These are phyloP conservation scores for Magnolia kwangsiensis DNA, from an alignment of 164 flowering plant species.

Conservation along the genomic window DNA sequence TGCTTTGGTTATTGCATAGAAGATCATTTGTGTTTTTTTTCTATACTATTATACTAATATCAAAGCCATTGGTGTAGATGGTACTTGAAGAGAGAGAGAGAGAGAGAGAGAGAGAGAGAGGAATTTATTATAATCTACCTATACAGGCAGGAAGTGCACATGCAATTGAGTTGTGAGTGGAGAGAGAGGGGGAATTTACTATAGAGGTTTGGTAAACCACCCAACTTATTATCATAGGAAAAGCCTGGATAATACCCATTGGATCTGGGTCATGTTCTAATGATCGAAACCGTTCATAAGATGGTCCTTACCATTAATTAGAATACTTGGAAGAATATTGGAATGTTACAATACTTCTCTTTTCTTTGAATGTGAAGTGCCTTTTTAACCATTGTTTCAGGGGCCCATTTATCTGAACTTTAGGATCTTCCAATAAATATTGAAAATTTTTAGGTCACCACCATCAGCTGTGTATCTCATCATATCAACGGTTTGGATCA, in stretches of 20 bases:
- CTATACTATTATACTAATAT: slow-evolving; percentile 24
- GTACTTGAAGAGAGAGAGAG: slow-evolving; percentile 9
- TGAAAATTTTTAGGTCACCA: no score
- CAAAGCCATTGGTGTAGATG: slow-evolving; percentile 18
- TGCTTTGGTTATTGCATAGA: background rate
- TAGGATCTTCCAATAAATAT: background rate
- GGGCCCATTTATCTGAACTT: background rate
- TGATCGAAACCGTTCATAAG: background rate
- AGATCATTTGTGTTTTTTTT: background rate
- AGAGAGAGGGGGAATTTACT: slow-evolving; percentile 1
- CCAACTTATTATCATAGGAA: background rate
- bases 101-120: slow-evolving; percentile 5
- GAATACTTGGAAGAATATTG: background rate
- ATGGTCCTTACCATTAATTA: no score
- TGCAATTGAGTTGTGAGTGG: background rate
- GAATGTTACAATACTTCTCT: background rate
- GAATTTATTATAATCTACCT: background rate
- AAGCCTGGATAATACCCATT: background rate
- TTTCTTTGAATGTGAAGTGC: no score
- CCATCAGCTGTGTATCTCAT: background rate
- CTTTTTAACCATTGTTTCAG: background rate
- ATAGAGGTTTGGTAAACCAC: background rate
- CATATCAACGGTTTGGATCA: background rate
- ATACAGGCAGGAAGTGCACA: slow-evolving; percentile 30
- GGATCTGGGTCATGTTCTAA: background rate